A percentile compares a stretch with the other conserved stretches of the same genome.
These are phyloP conservation scores for Pythium myriotylum DNA, from an alignment of 352 stramenopile species.

Conservation along the genomic window DNA sequence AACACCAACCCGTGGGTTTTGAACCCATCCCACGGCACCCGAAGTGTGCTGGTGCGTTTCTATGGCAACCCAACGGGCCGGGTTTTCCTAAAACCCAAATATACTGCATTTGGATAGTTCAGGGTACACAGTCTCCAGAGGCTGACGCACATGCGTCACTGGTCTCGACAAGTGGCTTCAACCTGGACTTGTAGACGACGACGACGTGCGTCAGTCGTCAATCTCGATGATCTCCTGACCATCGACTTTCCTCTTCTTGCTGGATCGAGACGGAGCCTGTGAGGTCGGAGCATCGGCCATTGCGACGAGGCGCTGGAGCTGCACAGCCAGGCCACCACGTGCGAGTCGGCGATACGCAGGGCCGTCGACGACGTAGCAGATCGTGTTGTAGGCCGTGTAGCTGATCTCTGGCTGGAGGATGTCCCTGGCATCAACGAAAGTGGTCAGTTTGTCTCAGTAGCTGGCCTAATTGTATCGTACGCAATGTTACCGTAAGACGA, in stretches of 20 bases:
- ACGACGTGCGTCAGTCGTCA: slow-evolving; percentile 23
- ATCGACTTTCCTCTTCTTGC: slow-evolving; percentile 21
- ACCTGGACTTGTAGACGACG: slow-evolving; percentile 7
- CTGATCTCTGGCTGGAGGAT: slow-evolving; percentile 72
- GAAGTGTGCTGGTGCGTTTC: slow-evolving; percentile 6
- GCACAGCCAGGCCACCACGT: slow-evolving; percentile 13
- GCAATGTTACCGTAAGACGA: slow-evolving; percentile 41
- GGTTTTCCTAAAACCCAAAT: slow-evolving; percentile 2
- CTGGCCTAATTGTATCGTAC: background rate
- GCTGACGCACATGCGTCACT: slow-evolving; percentile 21
- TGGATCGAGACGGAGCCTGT: background rate
- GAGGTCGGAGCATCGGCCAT: background rate
- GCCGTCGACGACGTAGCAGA: slow-evolving; percentile 65
- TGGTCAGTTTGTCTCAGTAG: background rate
- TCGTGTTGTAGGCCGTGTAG: slow-evolving; percentile 78
- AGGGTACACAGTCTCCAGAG: background rate
- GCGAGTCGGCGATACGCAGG: slow-evolving; percentile 37
- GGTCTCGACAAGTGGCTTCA: slow-evolving; percentile 21
- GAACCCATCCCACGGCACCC: background rate
- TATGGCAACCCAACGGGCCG: slow-evolving; percentile 19
- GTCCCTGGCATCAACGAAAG: slow-evolving; percentile 5
- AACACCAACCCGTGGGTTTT: slow-evolving; percentile 10
- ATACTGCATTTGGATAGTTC: slow-evolving; percentile 18
- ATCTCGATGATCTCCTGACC: slow-evolving; percentile 41
- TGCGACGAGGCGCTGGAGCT: slow-evolving; percentile 23